Evolutionary conservation across 73 alveolate species (phyloP).

Genomic region (Paramecium caudatum): DNA sequence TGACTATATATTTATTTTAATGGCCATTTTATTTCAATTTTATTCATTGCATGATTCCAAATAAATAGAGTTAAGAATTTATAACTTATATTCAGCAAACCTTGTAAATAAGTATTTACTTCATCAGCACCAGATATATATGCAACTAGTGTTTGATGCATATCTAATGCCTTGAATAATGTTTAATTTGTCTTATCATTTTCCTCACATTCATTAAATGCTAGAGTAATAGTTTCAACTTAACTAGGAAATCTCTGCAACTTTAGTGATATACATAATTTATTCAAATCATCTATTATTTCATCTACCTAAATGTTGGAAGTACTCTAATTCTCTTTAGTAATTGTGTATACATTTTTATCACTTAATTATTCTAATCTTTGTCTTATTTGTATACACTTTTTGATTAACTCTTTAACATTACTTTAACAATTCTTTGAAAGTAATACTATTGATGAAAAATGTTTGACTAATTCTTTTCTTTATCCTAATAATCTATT

Average conservation of each 20-base stretch:
- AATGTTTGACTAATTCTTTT: constrained; percentile 48
- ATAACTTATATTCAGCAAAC: neutral
- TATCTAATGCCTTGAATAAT: constrained; percentile 37
- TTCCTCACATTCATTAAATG: constrained; percentile 53
- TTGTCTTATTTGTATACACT: constrained; percentile 16
- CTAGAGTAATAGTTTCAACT: neutral
- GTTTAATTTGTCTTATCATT: constrained; percentile 49
- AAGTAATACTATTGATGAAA: constrained; percentile 5
- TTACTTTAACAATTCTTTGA: constrained; percentile 29
- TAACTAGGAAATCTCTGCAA: neutral
- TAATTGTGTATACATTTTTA: neutral
- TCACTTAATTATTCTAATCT: constrained; percentile 23
- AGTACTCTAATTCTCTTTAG: constrained; percentile 25
- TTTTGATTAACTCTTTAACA: neutral
- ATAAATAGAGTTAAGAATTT: constrained; percentile 59
- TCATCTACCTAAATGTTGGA: constrained; percentile 20
- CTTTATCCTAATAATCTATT: constrained; percentile 37
- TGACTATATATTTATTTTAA: constrained; percentile 22
- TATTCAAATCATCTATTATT: neutral
- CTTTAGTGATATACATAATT: neutral
- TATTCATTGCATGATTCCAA: constrained; percentile 65
- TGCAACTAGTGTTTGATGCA: constrained; percentile 26
- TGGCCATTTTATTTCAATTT: constrained; percentile 65
- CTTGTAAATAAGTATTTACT: neutral
- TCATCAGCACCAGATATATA: constrained; percentile 32